These are phyloP conservation scores for Aaosphaeria arxii DNA, from an alignment of 2,329 filamentous ascomycete genomes.

Conservation along the genomic window DNA sequence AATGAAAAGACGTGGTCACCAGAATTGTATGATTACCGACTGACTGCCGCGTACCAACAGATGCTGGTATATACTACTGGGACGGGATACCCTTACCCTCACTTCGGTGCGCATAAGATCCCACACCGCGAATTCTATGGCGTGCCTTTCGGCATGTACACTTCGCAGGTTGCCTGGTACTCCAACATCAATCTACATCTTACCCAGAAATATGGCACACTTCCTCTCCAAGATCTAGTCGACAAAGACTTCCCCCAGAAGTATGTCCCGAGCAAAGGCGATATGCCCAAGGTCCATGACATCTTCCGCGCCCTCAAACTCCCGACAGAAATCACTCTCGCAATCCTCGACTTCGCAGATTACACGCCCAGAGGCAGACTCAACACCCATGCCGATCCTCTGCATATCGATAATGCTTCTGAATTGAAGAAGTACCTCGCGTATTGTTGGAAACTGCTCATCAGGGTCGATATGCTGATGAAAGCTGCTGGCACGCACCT, in stretches of 20 bases:
- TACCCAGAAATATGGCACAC: neutral
- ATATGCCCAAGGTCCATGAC: constrained; percentile 3
- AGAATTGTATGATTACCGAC: constrained; percentile 8
- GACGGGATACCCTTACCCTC: neutral
- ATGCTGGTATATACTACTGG: neutral
- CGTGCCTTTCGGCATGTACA: constrained; percentile 3
- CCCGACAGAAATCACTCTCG: constrained; percentile 7
- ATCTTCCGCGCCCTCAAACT: constrained; percentile 3
- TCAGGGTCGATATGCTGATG: constrained; percentile 7
- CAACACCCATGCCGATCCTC: constrained; percentile 3
- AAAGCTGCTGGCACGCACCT: constrained; percentile 4
- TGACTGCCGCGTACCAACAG: constrained; percentile 1
- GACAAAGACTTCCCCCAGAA: neutral
- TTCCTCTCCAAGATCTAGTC: constrained; percentile 1
- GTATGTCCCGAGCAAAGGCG: constrained; percentile 5
- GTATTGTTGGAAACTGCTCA: constrained; percentile 9
- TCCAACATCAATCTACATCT: neutral
- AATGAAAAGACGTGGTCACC: neutral
- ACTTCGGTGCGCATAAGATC: neutral
- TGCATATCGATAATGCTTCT: constrained; percentile 6
- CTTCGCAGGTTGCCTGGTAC: neutral
- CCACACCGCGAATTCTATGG: constrained; percentile 13
- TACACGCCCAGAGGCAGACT: constrained; percentile 2
- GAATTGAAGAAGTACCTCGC: constrained; percentile 8
- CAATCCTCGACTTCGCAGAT: constrained; percentile 5